Evolutionary conservation across 1,139 yeast species (phyloP).

Genomic region (Hyphopichia pseudoburtonii): DNA sequence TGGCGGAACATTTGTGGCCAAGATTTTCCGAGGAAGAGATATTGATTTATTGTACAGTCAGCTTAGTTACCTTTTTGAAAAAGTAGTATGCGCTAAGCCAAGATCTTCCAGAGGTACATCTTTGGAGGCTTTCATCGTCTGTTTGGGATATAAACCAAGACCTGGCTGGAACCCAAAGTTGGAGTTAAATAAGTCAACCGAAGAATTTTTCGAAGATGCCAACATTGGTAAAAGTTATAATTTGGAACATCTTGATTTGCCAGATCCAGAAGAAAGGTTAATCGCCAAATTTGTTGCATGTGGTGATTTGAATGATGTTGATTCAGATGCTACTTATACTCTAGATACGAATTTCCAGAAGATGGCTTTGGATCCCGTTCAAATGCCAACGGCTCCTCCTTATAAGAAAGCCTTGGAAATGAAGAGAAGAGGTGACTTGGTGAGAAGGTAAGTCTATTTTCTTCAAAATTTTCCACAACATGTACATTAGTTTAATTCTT

Average conservation of each 20-base stretch:
- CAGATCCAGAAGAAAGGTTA: slow-evolving; percentile 57
- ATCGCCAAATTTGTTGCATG: slow-evolving; percentile 92
- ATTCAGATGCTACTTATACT: slow-evolving; percentile 93
- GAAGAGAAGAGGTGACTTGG: slow-evolving; percentile 70
- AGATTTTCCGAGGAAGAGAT: slow-evolving; percentile 93
- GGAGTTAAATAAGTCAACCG: slow-evolving; percentile 62
- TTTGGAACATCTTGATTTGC: slow-evolving; percentile 39
- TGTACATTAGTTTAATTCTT: no score
- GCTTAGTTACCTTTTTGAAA: slow-evolving; percentile 77
- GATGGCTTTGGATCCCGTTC: slow-evolving; percentile 79
- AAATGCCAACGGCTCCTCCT: slow-evolving; percentile 94
- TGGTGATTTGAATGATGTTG: slow-evolving; percentile 84
- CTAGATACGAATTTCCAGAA: slow-evolving; percentile 43
- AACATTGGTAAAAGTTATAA: slow-evolving; percentile 56
- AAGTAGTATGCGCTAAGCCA: slow-evolving; percentile 93
- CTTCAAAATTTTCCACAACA: no score
- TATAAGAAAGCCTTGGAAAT: slow-evolving; percentile 87
- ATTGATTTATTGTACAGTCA: slow-evolving; percentile 90
- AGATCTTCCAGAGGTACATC: slow-evolving; percentile 93
- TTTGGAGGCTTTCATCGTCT: slow-evolving; percentile 89
- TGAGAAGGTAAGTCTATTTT: slow-evolving; percentile 18
- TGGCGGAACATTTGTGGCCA: slow-evolving; percentile 94
- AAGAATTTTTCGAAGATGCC: slow-evolving; percentile 74
- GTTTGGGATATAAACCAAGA: slow-evolving; percentile 82
- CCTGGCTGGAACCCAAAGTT: slow-evolving; percentile 75